phyloP scores from a whole-genome alignment of 176 grass and related monocot genomes.

The Ensete ventricosum region DNA sequence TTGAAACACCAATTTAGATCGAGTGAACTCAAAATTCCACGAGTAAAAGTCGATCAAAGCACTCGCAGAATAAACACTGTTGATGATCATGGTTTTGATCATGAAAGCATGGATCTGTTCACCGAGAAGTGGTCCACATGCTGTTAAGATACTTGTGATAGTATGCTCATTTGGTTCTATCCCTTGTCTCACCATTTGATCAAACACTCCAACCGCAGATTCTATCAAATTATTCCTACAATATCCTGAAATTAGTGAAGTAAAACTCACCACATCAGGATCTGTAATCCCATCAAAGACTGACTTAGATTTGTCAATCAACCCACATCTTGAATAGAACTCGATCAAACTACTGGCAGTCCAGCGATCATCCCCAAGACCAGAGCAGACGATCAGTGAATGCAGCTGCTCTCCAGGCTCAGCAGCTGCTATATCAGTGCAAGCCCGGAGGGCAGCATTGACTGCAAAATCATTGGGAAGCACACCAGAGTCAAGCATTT shows the following conservation, averaged over 20 bases:
- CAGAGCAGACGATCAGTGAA: conserved; percentile 43
- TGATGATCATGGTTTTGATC: conserved; percentile 38
- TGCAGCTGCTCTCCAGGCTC: conserved; percentile 47
- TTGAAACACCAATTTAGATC: conserved; percentile 36
- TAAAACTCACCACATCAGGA: conserved; percentile 55
- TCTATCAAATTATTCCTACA: conserved; percentile 33
- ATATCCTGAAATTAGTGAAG: conserved; percentile 56
- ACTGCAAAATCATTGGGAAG: conserved; percentile 55
- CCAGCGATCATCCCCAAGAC: conserved; percentile 35
- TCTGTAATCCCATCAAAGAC: conserved; percentile 40
- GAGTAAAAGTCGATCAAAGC: conserved; percentile 70
- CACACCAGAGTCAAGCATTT: conserved; percentile 44
- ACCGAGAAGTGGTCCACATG: conserved; percentile 33
- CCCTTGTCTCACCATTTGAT: conserved; percentile 31
- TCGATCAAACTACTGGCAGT: conserved; percentile 38
- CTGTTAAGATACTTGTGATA: conserved; percentile 35
- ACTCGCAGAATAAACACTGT: conserved; percentile 40
- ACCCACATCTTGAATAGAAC: conserved; percentile 52
- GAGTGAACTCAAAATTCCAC: conserved; percentile 22
- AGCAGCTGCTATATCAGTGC: conserved; percentile 32
- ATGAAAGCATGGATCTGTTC: conserved; percentile 64
- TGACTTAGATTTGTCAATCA: conserved; percentile 18
- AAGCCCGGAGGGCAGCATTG: conserved; percentile 55
- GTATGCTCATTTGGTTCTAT: conserved; percentile 65
- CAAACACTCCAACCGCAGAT: conserved; percentile 24